Percentiles rank a stretch among this genome's conserved stretches.
Conservation (phyloP, 2,329 filamentous ascomycete genomes). For the Penicillium sp. region DNA sequence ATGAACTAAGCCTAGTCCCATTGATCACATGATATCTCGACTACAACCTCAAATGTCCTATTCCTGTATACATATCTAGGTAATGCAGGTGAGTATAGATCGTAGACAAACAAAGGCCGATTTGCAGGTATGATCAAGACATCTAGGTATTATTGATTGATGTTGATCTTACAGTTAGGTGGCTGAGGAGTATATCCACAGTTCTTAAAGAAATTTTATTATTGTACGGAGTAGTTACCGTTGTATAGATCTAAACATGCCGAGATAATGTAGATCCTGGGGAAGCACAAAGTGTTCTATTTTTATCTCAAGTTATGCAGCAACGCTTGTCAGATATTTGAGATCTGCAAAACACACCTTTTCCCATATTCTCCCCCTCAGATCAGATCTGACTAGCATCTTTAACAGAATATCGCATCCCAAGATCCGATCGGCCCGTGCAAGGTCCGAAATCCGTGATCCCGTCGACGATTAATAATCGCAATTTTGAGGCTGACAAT, state of each 20-base stretch:
- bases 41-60: neutral
- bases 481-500: conserved; percentile 1
- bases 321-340: neutral
- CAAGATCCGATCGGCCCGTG: neutral
- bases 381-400: neutral
- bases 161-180: neutral
- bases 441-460: neutral
- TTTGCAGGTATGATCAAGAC: neutral
- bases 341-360: neutral
- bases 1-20: neutral
- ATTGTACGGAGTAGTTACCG: neutral
- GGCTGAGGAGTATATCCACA: too few relatives aligned
- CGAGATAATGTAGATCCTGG: neutral
- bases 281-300: neutral
- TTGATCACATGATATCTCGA: neutral
- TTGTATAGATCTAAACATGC: neutral
- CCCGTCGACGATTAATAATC: conserved; percentile 25
- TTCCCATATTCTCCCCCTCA: neutral
- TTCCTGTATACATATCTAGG: neutral
- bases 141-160: neutral
- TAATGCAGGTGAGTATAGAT: neutral
- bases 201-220: too few relatives aligned
- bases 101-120: neutral
- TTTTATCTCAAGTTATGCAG: neutral
- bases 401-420: neutral